Evolutionary conservation across 176 grass and related monocot species (phyloP).

Genomic region (Phoenix roebelenii): DNA sequence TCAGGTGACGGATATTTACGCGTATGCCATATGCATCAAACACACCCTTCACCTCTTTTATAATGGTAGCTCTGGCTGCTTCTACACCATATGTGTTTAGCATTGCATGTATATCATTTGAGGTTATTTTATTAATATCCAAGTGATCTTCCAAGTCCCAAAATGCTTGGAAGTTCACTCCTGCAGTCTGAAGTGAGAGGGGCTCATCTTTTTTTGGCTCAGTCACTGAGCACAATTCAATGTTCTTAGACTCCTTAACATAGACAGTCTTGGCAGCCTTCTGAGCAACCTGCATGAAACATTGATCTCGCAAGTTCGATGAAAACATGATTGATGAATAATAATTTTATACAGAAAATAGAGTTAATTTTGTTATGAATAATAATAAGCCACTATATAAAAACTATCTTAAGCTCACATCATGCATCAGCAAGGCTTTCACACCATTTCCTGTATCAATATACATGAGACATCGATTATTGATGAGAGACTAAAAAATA

Average conservation of each 20-base stretch:
- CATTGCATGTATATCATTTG: constrained; percentile 62
- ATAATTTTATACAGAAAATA: too few species aligned
- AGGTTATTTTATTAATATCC: constrained; percentile 19
- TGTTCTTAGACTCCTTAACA: constrained; percentile 47
- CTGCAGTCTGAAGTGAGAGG: constrained; percentile 34
- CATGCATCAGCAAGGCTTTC: too few species aligned
- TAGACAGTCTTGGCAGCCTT: constrained; percentile 47
- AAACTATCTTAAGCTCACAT: too few species aligned
- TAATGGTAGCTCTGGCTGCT: constrained; percentile 55
- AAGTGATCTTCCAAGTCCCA: constrained; percentile 47
- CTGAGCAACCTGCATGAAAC: constrained; percentile 57
- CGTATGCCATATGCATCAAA: constrained; percentile 53
- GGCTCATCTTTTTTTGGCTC: constrained; percentile 3
- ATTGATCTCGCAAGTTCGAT: too few species aligned
- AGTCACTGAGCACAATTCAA: constrained; percentile 30
- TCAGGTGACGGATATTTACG: constrained; percentile 62
- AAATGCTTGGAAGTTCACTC: constrained; percentile 60
- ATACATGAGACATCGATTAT: too few species aligned
- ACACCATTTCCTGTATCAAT: too few species aligned
- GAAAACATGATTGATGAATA: too few species aligned
- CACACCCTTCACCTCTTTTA: constrained; percentile 48
- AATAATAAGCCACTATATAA: too few species aligned
- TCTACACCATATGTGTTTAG: constrained; percentile 75
- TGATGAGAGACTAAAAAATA: too few species aligned
- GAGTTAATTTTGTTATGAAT: too few species aligned